Percentiles rank a stretch among this genome's conserved stretches.
Evolutionary conservation across 768 basidiomycete genomes (phyloP).

Genomic region (Suillus alpinus): DNA sequence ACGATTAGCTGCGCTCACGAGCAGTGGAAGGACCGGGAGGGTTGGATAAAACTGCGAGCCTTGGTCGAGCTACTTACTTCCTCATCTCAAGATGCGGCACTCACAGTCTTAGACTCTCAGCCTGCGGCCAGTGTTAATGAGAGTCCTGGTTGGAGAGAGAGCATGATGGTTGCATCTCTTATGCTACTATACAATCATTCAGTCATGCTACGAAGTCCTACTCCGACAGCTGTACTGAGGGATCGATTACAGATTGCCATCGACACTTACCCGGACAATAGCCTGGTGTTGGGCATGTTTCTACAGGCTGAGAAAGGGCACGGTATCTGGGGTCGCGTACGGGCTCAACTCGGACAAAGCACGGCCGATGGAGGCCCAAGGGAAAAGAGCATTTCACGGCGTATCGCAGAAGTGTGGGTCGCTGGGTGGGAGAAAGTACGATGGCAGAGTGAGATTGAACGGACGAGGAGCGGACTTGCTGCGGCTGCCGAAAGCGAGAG

Average conservation of each 20-base stretch:
- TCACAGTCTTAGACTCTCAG: slow-evolving; percentile 36
- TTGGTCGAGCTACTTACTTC: slow-evolving; percentile 61
- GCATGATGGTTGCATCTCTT: slow-evolving; percentile 53
- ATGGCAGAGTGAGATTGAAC: slow-evolving; percentile 70
- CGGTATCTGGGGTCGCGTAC: slow-evolving; percentile 74
- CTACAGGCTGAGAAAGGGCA: slow-evolving; percentile 75
- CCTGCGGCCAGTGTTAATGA: slow-evolving; percentile 12
- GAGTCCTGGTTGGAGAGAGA: slow-evolving; percentile 37
- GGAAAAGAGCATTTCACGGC: slow-evolving; percentile 56
- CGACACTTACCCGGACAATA: slow-evolving; percentile 64
- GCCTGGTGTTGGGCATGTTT: slow-evolving; percentile 68
- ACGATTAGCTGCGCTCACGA: slow-evolving; percentile 28
- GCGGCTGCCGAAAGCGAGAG: slow-evolving; percentile 65
- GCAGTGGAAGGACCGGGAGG: slow-evolving; percentile 56
- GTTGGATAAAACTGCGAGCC: slow-evolving; percentile 64
- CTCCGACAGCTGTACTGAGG: slow-evolving; percentile 56
- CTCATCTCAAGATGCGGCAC: slow-evolving; percentile 37
- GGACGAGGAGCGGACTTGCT: slow-evolving; percentile 61
- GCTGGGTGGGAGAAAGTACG: slow-evolving; percentile 74
- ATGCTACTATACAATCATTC: slow-evolving; percentile 62
- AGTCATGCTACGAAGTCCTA: slow-evolving; percentile 50
- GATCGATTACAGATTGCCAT: slow-evolving; percentile 55
- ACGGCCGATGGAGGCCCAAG: slow-evolving; percentile 30
- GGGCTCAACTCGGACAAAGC: slow-evolving; percentile 50
- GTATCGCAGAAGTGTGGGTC: slow-evolving; percentile 73